Base-by-base conservation (phyloP, 345 rosid genomes). In the Ceriops tagal region DNA sequence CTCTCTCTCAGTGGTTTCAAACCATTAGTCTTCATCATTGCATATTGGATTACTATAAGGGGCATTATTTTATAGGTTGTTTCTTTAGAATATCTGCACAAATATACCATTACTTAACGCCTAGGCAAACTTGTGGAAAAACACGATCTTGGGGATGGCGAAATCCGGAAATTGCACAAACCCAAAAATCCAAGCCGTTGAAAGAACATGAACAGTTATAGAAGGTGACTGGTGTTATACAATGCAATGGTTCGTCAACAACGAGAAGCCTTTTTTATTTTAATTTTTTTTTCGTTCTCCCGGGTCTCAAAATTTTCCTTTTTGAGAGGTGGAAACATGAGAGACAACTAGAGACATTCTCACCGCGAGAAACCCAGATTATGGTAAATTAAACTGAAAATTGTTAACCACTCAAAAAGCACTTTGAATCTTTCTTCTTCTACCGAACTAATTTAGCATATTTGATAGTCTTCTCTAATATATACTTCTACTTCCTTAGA, bases 51-150 rank as follows among this genome's bases (percentile, higher is more conserved):
- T 46, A 34, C 8, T 16, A 51, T 8, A 32, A 22, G 65, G 18
- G 58, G 28, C 24, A 30, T 3, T 68, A 56, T 62, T 66, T 57
- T 30, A 52, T 64, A 51, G 30, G 35, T 60, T 66, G 4, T 52
- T 58, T 20, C 70, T 70, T 24, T 53, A 52, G 62, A 70, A 64
- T 69, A 70, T 80, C 58, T 61, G 71, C 53, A 53, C 20, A 22
- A 24, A 20, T 55, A 57, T 51, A 8, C 61, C 52, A 39, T 59
- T 59, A 53, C 68, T 32, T 71, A 46, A n/a, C 43, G 13, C 35
- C 19, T 66, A 15, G 81, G 77, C 87, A 80, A 81, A 31, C 58
- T 73, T 28, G 75, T 82, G 69, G 80, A 71, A 77, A 71, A 75
- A 73, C 78, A 63, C 78, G 16, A 74, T 47, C 67, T 13, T 75